Evolutionary conservation across 2,329 filamentous ascomycete genomes (phyloP), one percentile per base, ranked within the genome.

Genomic region (Phoma sp.): DNA sequence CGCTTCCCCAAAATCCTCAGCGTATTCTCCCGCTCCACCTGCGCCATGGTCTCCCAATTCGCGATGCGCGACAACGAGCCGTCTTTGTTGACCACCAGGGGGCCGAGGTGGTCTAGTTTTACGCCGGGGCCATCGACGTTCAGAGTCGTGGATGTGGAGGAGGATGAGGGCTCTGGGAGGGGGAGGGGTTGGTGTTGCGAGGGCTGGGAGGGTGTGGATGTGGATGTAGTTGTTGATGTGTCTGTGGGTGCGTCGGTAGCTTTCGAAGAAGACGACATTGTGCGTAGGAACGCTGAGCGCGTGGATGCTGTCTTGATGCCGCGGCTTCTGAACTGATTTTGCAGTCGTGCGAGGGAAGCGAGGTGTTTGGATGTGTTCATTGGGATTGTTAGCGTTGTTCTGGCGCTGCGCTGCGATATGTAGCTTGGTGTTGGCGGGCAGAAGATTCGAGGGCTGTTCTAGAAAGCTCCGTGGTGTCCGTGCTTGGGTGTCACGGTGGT

Each of bases 11-110:
- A 69, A 43, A 91, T 76, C 40, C 86, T 80, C 70, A 92, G 61
- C 33, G 89, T 90, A 67, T 86, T 89, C 70, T 84, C 76, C 71
- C 80, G 81, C 79, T 92, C 89, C 6, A 85, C 80, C 24, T 85
- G 84, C 2, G 84, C 83, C 89, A 92, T 91, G 61, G 86, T 78
- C 8, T 77, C 80, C 89, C 89, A 93, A 73, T 93, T 92, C 32
- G 82, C 76, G 64, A 93, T 89, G 31, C 89, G 82, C 52, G 86
- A 86, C 63, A 92, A 74, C 8, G 87, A 87, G 19, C 90, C 90
- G 73, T 93, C 88, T 57, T 80, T 78, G 72, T 91, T 89, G 50
- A 92, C 86, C 1, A 93, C 88, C 65, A 92, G 80, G 1, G 90
- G 90, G 0, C 90, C 89, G 22, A 92, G 77, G 57, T 85, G 82